Base-by-base conservation (phyloP, 805 yeast genomes). In the Osmozyma mogii region DNA sequence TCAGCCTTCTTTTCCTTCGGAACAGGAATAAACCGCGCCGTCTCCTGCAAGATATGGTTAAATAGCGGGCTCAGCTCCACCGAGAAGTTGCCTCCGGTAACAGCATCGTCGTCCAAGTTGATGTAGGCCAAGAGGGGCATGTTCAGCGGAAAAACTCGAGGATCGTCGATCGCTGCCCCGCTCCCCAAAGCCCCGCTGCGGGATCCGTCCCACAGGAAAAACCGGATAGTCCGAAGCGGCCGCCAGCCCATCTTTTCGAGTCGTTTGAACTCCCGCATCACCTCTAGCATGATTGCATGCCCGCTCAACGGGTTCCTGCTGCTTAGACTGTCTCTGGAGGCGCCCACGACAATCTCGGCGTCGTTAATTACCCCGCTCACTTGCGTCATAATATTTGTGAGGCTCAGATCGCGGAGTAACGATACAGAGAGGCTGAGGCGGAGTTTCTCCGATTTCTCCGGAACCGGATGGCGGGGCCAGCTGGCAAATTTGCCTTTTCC, bases 121-220 rank as follows among this genome's bases (percentile, higher is more conserved):
- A 63, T 57, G 38, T 57, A 63, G 3, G 57, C 52, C 9, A 61
- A 27, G 3, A 58, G 38, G 1, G 61, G 56, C 18, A 40, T 29
- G 24, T 47, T 50, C 3, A 34, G 21, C 16, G 38, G 44, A 20
- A 52, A 46, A 3, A 41, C 32, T 1, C 24, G 31, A 3, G 40
- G 21, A 25, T 52, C 60, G 15, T 50, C 47, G 3, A 48, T 29
- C 13, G 32, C 39, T 4, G 40, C 32, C 26, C 41, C 44, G 0
- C 62, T 41, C 2, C 68, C 70, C 12, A 56, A 29, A 8, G 54
- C 44, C 3, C 61, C 63, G 27, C 48, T 47, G 17, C 48, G 47
- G 6, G 57, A 43, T 2, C 60, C 67, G 34, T 63, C 70, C 63
- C 66, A 61, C 1, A 64, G 57, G 3, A 62, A 50, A 41, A 63